Evolutionary conservation across 2,329 filamentous ascomycete genomes (phyloP), one percentile per base, ranked within the genome.

Genomic region (Myriangium duriaei): DNA sequence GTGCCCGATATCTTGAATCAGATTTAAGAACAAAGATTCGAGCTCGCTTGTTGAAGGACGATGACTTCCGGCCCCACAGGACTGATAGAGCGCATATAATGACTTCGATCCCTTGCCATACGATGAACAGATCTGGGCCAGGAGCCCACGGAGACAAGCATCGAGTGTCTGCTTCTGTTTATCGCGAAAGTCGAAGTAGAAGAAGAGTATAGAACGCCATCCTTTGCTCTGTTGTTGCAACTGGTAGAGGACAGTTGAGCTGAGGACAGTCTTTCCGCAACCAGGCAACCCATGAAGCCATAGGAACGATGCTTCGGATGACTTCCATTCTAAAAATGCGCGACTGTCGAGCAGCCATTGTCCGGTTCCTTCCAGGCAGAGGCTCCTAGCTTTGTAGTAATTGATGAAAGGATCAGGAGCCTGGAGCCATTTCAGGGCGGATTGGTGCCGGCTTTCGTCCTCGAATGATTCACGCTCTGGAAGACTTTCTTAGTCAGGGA

Each of bases 231-330:
- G 9, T 16, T 34, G 12, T 10, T 5, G 12, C 14, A 34, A 12
- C 4, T 12, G 5, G 11, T 9, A 21, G 10, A 34, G 13, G 17
- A 34, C 14, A 4, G 32, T 34, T 4, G 32, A 34, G 17, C 32
- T 34, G 4, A 34, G 15, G n/a, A 34, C 32, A n/a, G 32, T 34
- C 14, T 34, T 34, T 9, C 32, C 44, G 34, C 46, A 47, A 11
- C 49, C 49, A 32, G 48, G 32, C 19, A 40, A 47, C 28, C 49
- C 49, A 17, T 46, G 37, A 11, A 50, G 12, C 48, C 49, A 51
- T 12, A 49, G 32, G 24, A 45, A 37, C 14, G 34, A 39, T 29
- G 34, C 37, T n/a, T 37, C 18, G 26, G 35, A 37, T 11, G n/a
- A 16, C 26, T 46, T 46, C 46, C 46, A 51, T 12, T 28, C 34